Evolutionary conservation across 2,329 filamentous ascomycete species (phyloP).

Genomic region (Arachnopeziza araneosa): DNA sequence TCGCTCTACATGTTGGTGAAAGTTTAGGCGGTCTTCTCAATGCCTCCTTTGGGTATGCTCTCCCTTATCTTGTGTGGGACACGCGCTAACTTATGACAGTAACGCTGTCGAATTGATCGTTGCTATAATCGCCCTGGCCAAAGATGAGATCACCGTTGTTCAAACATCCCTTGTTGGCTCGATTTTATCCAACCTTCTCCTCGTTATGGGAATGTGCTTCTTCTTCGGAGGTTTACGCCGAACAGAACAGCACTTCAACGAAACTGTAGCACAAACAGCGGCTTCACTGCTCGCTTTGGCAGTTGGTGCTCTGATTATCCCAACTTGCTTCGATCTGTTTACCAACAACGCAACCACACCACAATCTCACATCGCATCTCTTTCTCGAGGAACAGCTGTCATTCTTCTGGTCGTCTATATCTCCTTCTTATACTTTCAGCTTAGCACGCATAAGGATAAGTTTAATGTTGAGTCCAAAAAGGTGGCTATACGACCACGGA

Average conservation of each 20-base stretch:
- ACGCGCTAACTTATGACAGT: slow-evolving; percentile 34
- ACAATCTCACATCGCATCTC: slow-evolving; percentile 45
- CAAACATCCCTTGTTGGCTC: slow-evolving; percentile 89
- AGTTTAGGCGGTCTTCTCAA: slow-evolving; percentile 85
- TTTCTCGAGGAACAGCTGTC: slow-evolving; percentile 69
- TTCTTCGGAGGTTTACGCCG: slow-evolving; percentile 70
- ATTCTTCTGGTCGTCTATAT: slow-evolving; percentile 81
- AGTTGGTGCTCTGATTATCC: slow-evolving; percentile 79
- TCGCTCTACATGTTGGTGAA: slow-evolving; percentile 75
- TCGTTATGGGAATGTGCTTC: slow-evolving; percentile 90
- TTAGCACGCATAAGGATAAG: slow-evolving; percentile 75
- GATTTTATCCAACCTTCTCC: slow-evolving; percentile 83
- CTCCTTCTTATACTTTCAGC: slow-evolving; percentile 83
- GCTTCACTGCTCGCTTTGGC: slow-evolving; percentile 63
- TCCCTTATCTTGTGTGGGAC: neutral
- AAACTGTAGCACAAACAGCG: slow-evolving; percentile 84
- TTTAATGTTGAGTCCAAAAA: slow-evolving; percentile 80
- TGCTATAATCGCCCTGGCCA: slow-evolving; percentile 72
- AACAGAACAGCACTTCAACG: slow-evolving; percentile 82
- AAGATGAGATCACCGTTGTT: slow-evolving; percentile 68
- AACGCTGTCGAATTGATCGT: slow-evolving; percentile 90
- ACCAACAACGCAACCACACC: slow-evolving; percentile 28
- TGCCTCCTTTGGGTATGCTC: slow-evolving; percentile 73
- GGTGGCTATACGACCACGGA: slow-evolving; percentile 53
- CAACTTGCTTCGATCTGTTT: slow-evolving; percentile 72